Percentiles rank a stretch among this genome's conserved stretches.
Conservation (phyloP, 139 green algal genomes). For the Cymbomonas tetramitiformis region DNA sequence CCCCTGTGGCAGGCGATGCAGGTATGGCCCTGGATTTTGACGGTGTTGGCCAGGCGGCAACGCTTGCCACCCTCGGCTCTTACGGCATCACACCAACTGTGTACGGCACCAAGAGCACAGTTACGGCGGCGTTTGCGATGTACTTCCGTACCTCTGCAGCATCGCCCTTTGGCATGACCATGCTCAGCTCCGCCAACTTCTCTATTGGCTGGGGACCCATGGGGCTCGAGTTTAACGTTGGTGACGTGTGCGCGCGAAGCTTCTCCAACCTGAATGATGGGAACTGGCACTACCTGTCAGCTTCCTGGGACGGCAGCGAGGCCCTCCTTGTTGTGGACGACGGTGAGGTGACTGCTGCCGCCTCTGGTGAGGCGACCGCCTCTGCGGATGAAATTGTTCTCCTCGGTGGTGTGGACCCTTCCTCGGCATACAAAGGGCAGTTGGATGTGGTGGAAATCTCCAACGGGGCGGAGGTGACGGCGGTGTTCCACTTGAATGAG, state of each 20-base stretch:
- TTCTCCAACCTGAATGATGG: slow-evolving; percentile 8
- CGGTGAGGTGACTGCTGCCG: no score
- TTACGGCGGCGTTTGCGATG: background rate
- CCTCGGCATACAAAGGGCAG: no score
- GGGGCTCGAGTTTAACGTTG: background rate
- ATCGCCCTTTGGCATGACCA: no score
- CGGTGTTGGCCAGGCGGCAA: background rate
- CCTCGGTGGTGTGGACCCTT: no score
- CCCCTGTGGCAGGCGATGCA: slow-evolving; percentile 13
- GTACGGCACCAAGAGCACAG: background rate
- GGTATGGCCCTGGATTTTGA: slow-evolving; percentile 9
- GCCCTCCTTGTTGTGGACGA: background rate
- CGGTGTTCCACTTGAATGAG: no score
- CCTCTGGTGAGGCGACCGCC: no score
- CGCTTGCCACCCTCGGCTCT: background rate
- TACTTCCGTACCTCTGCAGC: background rate
- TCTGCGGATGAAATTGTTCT: no score
- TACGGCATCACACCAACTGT: background rate
- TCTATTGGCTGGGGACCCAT: no score
- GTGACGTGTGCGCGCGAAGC: no score
- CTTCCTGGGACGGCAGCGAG: background rate
- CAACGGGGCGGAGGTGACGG: no score
- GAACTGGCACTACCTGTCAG: slow-evolving; percentile 6
- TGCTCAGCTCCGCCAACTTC: no score
- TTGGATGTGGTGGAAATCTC: no score